Evolutionary conservation across 208 protist species (phyloP).

Genomic region (Acanthamoeba royreba): DNA sequence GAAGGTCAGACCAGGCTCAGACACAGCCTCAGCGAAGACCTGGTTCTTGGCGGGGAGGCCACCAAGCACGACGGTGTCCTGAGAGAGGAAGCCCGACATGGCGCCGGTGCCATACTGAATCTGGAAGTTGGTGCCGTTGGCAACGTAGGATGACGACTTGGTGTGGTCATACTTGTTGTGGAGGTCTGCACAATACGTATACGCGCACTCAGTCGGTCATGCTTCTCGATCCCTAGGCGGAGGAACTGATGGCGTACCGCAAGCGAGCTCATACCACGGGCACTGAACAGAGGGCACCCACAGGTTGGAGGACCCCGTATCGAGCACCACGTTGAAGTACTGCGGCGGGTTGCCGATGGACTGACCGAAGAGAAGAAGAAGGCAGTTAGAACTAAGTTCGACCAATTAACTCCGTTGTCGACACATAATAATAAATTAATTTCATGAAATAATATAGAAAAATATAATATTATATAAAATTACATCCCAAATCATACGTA

Average conservation of each 20-base stretch:
- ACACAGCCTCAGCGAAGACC: conserved; percentile 86
- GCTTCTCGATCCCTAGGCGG: not conserved
- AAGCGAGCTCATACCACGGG: conserved; percentile 37
- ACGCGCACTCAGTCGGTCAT: conserved; percentile 59
- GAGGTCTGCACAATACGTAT: too few species aligned
- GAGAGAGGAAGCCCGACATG: conserved; percentile 85
- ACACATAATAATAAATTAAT: not conserved
- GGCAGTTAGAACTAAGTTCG: too few species aligned
- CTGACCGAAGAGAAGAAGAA: too few species aligned
- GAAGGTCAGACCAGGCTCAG: conserved; percentile 88
- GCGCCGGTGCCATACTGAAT: conserved; percentile 92
- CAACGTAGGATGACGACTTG: conserved; percentile 82
- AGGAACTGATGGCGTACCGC: too few species aligned
- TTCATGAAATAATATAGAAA: not conserved
- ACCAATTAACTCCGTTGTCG: too few species aligned
- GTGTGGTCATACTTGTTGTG: conserved; percentile 85
- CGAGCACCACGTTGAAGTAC: too few species aligned
- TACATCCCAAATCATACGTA: not conserved
- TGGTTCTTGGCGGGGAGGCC: conserved; percentile 78
- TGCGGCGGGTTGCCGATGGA: too few species aligned
- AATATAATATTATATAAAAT: not conserved
- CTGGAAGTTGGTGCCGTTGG: conserved; percentile 85
- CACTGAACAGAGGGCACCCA: too few species aligned
- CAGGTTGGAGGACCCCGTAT: too few species aligned
- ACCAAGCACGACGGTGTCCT: conserved; percentile 85